phyloP scores from a whole-genome alignment of 768 basidiomycete genomes.

The Mycena maculata region DNA sequence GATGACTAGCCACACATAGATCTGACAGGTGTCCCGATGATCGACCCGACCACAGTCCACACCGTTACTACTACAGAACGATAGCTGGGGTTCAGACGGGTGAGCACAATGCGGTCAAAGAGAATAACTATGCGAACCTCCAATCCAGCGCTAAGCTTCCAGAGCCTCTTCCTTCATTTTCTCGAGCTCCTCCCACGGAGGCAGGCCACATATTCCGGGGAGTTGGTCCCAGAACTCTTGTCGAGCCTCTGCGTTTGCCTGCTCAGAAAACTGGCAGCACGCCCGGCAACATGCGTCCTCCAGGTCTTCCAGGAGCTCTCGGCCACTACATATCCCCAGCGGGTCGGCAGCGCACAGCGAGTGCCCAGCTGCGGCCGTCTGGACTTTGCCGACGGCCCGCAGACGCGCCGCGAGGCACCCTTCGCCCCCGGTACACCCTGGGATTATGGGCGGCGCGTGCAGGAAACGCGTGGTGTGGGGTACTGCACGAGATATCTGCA shows the following conservation, averaged over 20 bases:
- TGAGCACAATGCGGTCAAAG: no score
- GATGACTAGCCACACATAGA: no score
- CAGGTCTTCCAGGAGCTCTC: background rate
- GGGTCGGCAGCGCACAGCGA: no score
- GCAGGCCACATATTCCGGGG: conserved; percentile 4
- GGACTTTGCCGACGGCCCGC: background rate
- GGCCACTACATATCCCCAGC: no score
- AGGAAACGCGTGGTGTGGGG: background rate
- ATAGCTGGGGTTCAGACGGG: no score
- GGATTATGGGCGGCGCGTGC: background rate
- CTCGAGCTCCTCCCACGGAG: background rate
- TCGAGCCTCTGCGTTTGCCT: background rate
- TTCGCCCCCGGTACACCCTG: background rate
- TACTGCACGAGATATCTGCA: background rate
- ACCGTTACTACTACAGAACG: no score
- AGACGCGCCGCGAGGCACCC: background rate
- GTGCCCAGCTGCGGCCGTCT: no score
- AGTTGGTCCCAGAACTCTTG: conserved; percentile 11
- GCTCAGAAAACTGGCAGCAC: background rate
- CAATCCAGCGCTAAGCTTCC: background rate
- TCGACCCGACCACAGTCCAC: no score
- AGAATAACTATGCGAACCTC: no score
- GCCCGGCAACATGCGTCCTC: background rate
- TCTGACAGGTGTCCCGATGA: no score
- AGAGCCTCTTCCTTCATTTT: background rate